Conservation (phyloP, 257 asterid species). For the Marsdenia floribunda region DNA sequence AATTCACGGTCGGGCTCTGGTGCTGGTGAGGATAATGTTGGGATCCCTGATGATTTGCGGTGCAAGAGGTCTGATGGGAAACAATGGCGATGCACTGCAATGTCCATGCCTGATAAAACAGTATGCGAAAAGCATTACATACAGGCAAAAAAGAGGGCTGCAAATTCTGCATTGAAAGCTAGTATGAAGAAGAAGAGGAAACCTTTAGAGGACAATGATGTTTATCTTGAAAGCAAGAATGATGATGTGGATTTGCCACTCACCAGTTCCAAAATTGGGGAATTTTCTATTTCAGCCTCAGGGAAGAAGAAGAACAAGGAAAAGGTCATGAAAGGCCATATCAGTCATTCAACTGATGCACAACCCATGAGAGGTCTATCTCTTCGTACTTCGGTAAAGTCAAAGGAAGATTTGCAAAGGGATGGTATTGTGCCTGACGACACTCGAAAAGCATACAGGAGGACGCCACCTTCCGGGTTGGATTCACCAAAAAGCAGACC, state of each 20-base stretch:
- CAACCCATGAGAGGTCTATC: constrained; percentile 47
- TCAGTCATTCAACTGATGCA: constrained; percentile 69
- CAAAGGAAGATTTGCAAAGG: constrained; percentile 58
- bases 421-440: constrained; percentile 67
- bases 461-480: constrained; percentile 60
- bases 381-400: constrained; percentile 59
- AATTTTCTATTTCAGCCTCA: constrained; percentile 54
- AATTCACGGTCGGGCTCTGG: constrained; percentile 59
- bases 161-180: constrained; percentile 96
- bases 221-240: constrained; percentile 84
- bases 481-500: constrained; percentile 74
- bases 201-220: constrained; percentile 60
- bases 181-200: constrained; percentile 79
- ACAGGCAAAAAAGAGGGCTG: constrained; percentile 99
- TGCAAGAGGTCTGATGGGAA: constrained; percentile 99
- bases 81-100: constrained; percentile 99
- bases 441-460: constrained; percentile 51
- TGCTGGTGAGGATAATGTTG: constrained; percentile 72
- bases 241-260: constrained; percentile 90
- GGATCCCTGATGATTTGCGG: constrained; percentile 93
- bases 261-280: constrained; percentile 53
- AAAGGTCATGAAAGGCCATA: constrained; percentile 39
- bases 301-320: constrained; percentile 76
- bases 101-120: constrained; percentile 99
- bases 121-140: constrained; percentile 98